Percentiles rank a stretch among this genome's conserved stretches.
Evolutionary conservation across 2,329 filamentous ascomycete species (phyloP).

Genomic region (Fonsecaea monophora): DNA sequence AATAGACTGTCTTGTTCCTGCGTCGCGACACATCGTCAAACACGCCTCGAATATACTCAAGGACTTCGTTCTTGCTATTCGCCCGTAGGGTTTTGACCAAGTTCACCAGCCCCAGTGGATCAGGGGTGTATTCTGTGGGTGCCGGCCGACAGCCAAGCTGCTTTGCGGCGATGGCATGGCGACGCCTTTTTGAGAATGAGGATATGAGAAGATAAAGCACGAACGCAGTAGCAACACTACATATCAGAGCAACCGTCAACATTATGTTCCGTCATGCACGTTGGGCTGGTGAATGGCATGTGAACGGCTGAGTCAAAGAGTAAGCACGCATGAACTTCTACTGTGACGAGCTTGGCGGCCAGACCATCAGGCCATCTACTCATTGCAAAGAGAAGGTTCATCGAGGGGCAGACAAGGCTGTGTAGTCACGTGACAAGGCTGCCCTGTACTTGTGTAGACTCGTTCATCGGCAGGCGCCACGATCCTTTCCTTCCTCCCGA

Average conservation of each 20-base stretch:
- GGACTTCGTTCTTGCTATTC: slow-evolving; percentile 13
- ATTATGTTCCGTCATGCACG: slow-evolving; percentile 3
- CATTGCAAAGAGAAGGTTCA: no score
- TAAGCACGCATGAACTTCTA: background rate
- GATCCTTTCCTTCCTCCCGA: no score
- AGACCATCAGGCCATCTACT: no score
- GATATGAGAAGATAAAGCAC: slow-evolving; percentile 12
- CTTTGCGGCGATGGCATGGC: slow-evolving; percentile 17
- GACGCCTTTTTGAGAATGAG: slow-evolving; percentile 8
- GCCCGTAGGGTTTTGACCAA: slow-evolving; percentile 13
- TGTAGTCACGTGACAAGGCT: no score
- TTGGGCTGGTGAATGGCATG: slow-evolving; percentile 9
- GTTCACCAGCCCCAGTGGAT: slow-evolving; percentile 13
- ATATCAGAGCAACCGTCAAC: slow-evolving; percentile 4
- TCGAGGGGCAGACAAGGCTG: no score
- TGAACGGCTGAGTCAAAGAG: slow-evolving; percentile 2
- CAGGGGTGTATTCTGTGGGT: slow-evolving; percentile 9
- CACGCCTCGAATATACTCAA: slow-evolving; percentile 17
- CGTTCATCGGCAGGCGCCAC: no score
- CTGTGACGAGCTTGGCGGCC: no score
- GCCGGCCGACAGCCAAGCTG: slow-evolving; percentile 18
- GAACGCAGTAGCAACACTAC: slow-evolving; percentile 2
- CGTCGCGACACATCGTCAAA: slow-evolving; percentile 21
- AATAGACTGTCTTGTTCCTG: slow-evolving; percentile 19
- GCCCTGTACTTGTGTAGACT: no score